Base-by-base conservation (phyloP, 2,329 filamentous ascomycete species). In the Claviceps sp. region DNA sequence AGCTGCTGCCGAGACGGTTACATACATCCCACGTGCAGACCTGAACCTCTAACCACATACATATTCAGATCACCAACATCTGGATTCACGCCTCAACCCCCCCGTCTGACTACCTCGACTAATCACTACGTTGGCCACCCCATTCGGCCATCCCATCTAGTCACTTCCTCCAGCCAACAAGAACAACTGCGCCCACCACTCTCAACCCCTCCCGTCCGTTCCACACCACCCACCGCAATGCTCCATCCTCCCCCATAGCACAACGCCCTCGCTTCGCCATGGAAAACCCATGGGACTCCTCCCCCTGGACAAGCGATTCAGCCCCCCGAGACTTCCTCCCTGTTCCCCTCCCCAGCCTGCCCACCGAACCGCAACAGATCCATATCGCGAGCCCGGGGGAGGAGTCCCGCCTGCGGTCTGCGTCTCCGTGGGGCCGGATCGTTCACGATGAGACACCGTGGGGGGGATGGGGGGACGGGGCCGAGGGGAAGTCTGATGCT, bases 251-350 rank as follows among this genome's bases (percentile, higher is more conserved):
- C 6, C 8, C 22, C 42, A 6, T 44, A 26, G 22, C 41, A 22
- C 13, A 24, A 24, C 22, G 13, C 22, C 20, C 42, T 26, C 42
- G 8, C 13, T 16, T 57, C 63, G 67, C 62, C 57, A 81, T 81
- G 78, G 78, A 81, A 64, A 76, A 81, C 76, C 77, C 78, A 60
- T 81, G 78, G 78, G 75, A 74, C 65, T 79, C 42, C 11, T 44
- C 77, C 59, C 78, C 78, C 66, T 81, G 78, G 78, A 71, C 73
- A 54, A 70, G 69, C 54, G 62, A 65, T 49, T 55, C 60, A 53
- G 58, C 63, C n/a, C 5, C 20, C 18, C n/a, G 11, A 20, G 5
- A 68, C 9, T 11, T 34, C 30, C 30, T 34, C 9, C 9, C 30
- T 1, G 30, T 34, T 9, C 30, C 30, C 30, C 30, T 34, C 61